These are phyloP conservation scores for Urtica urens DNA, from an alignment of 306 rosid genomes.

Conservation along the genomic window DNA sequence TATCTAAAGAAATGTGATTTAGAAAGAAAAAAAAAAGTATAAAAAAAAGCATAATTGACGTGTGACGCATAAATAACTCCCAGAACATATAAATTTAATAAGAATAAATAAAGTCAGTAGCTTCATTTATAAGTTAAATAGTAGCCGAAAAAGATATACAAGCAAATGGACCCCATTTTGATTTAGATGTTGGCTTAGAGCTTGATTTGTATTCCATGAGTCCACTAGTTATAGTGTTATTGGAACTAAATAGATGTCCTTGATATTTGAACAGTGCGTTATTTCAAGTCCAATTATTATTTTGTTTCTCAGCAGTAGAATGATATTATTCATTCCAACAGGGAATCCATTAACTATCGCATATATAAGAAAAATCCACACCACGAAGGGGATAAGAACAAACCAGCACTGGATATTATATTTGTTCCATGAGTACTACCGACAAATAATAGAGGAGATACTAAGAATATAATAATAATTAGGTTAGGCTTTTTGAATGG, in stretches of 20 bases:
- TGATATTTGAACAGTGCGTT: not conserved
- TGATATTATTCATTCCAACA: conserved; percentile 5
- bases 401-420: not conserved
- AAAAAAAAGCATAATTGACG: too few relatives aligned
- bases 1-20: too few relatives aligned
- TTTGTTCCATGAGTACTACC: too few relatives aligned
- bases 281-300: not conserved
- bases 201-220: not conserved
- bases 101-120: too few relatives aligned
- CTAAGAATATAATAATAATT: too few relatives aligned
- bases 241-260: not conserved
- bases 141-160: not conserved
- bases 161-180: conserved; percentile 1
- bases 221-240: conserved; percentile 11
- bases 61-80: too few relatives aligned
- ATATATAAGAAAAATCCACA: not conserved
- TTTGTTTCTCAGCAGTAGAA: too few relatives aligned
- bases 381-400: conserved; percentile 9
- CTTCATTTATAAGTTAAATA: not conserved
- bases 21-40: too few relatives aligned
- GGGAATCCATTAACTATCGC: not conserved
- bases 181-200: conserved; percentile 6
- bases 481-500: too few relatives aligned
- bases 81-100: too few relatives aligned
- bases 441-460: too few relatives aligned